A percentile compares a stretch with the other conserved stretches of the same genome.
Conservation (phyloP, 345 rosid species). For the Cardamine occulta region DNA sequence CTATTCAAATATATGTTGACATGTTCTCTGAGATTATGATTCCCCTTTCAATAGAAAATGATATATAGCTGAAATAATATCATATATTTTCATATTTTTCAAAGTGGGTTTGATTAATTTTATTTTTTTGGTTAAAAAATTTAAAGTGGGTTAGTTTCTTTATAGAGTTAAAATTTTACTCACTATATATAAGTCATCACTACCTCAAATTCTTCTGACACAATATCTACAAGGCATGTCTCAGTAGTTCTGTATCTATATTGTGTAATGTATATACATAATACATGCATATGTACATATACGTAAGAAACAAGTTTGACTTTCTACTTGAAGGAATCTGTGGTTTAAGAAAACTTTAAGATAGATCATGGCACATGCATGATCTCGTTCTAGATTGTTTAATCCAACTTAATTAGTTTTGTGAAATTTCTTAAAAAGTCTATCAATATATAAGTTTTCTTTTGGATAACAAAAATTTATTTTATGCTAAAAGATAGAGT, state of each 20-base stretch:
- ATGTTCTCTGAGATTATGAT: constrained; percentile 44
- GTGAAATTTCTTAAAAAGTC: not conserved
- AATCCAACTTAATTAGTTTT: not conserved
- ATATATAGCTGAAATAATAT: not conserved
- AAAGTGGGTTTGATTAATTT: too few relatives aligned
- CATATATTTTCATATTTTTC: not conserved
- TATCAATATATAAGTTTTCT: not conserved
- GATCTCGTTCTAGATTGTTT: constrained; percentile 30
- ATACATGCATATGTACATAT: not conserved
- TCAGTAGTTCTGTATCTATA: not conserved
- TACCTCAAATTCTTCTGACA: constrained; percentile 5
- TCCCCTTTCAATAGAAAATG: constrained; percentile 14
- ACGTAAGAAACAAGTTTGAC: constrained; percentile 36
- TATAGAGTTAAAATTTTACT: not conserved
- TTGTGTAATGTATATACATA: constrained; percentile 1
- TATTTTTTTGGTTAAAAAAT: not conserved
- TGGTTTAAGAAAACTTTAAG: constrained; percentile 30
- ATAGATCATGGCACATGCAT: constrained; percentile 48
- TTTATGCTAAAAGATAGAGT: constrained; percentile 7
- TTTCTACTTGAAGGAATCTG: constrained; percentile 35
- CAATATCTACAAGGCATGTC: not conserved
- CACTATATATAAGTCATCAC: constrained; percentile 2
- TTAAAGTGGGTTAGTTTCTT: not conserved
- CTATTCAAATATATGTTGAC: constrained; percentile 36
- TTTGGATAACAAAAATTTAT: constrained; percentile 18